Conservation (phyloP, 2,329 filamentous ascomycete species). For the Pochonia chlamydosporia region DNA sequence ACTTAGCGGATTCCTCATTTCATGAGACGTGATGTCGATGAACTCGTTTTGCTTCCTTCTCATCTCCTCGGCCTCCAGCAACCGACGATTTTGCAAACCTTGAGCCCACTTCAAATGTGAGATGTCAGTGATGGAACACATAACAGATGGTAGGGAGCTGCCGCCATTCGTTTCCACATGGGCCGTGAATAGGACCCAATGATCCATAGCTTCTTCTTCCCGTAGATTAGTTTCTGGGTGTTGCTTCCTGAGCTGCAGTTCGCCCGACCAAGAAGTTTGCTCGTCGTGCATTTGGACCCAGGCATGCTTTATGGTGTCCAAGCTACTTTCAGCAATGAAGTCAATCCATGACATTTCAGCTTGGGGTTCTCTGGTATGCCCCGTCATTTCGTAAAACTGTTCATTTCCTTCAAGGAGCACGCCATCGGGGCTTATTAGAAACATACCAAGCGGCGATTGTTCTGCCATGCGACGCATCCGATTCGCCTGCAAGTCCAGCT, state of each 20-base stretch:
- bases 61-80: conserved; percentile 31
- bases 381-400: conserved; percentile 41
- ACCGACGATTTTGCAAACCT: conserved; percentile 27
- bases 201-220: conserved; percentile 44
- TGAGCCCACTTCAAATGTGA: conserved; percentile 38
- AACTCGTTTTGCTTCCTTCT: conserved; percentile 54
- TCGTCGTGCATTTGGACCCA: conserved; percentile 32
- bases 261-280: conserved; percentile 29
- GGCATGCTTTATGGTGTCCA: conserved; percentile 23
- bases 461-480: conserved; percentile 31
- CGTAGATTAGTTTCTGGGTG: background rate
- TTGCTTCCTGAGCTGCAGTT: conserved; percentile 34
- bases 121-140: conserved; percentile 37
- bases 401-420: conserved; percentile 39
- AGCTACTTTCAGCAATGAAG: conserved; percentile 30
- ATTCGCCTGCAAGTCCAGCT: conserved; percentile 28
- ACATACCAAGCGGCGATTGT: conserved; percentile 30
- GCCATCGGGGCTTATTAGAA: conserved; percentile 32
- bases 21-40: conserved; percentile 66
- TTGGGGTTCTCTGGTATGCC: conserved; percentile 29
- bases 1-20: conserved; percentile 65
- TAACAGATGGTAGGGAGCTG: too few species aligned
- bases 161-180: conserved; percentile 22
- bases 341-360: conserved; percentile 36
- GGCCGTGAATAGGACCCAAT: conserved; percentile 35